These are phyloP conservation scores for Diutina neorugosa DNA, from an alignment of 1,139 yeast species.

Conservation along the genomic window DNA sequence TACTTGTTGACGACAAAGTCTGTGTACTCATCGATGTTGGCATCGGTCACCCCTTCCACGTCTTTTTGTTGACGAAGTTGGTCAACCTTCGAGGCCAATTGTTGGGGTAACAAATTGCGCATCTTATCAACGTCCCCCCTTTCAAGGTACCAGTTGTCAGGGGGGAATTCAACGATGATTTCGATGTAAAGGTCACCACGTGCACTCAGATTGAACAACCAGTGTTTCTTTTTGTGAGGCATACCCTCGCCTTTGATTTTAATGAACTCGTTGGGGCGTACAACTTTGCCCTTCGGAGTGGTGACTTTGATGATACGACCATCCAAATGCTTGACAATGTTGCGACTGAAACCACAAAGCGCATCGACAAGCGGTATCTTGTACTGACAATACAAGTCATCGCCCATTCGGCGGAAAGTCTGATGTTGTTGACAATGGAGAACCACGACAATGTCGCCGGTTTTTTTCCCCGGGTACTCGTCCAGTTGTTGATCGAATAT, in stretches of 20 bases:
- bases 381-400: conserved; percentile 52
- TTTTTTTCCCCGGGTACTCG: conserved; percentile 55
- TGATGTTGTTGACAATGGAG: conserved; percentile 36
- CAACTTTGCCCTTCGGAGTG: conserved; percentile 64
- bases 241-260: conserved; percentile 73
- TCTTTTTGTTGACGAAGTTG: conserved; percentile 16
- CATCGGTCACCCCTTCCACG: conserved; percentile 16
- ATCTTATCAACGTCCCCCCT: conserved; percentile 44
- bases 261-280: conserved; percentile 66
- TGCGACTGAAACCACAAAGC: conserved; percentile 64
- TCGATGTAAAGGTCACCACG: conserved; percentile 67
- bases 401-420: conserved; percentile 43
- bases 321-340: conserved; percentile 67
- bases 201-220: conserved; percentile 16
- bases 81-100: conserved; percentile 15
- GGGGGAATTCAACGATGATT: conserved; percentile 70
- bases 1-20: conserved; percentile 25
- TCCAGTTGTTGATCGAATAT: conserved; percentile 65
- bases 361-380: conserved; percentile 68
- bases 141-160: conserved; percentile 69
- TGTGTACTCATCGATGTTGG: conserved; percentile 28
- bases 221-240: conserved; percentile 41
- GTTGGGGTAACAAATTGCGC: conserved; percentile 42
- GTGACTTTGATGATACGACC: conserved; percentile 57
- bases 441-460: conserved; percentile 70